Evolutionary conservation across 164 flowering plant genomes (phyloP).

Genomic region (Tetrastigma voinierianum): DNA sequence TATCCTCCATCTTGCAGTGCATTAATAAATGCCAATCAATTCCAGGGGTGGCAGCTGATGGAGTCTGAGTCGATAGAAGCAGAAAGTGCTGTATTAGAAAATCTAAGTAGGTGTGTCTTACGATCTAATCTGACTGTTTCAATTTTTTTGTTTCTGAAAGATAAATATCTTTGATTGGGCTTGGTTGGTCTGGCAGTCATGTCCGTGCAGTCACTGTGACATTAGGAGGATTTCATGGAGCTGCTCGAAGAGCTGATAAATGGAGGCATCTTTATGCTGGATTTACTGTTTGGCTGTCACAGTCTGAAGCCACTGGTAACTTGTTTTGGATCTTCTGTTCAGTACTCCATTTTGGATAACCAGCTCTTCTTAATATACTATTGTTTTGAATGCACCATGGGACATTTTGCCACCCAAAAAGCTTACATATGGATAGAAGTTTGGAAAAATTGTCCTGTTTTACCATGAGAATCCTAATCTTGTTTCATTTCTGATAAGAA

Average conservation of each 20-base stretch:
- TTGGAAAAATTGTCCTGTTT: no score
- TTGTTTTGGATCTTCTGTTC: neutral
- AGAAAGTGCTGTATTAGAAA: slow-evolving; percentile 68
- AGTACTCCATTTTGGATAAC: neutral
- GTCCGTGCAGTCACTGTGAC: slow-evolving; percentile 88
- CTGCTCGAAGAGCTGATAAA: slow-evolving; percentile 64
- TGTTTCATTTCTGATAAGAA: no score
- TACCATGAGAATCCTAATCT: no score
- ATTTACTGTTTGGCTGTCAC: slow-evolving; percentile 84
- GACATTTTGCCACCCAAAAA: no score
- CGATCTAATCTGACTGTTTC: neutral
- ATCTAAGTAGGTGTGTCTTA: slow-evolving; percentile 71
- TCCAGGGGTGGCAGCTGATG: slow-evolving; percentile 81
- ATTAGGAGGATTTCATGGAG: slow-evolving; percentile 84
- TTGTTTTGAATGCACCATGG: no score
- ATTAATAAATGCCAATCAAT: slow-evolving; percentile 43
- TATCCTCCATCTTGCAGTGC: slow-evolving; percentile 31
- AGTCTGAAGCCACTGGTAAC: slow-evolving; percentile 71
- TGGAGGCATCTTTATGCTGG: slow-evolving; percentile 95
- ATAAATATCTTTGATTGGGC: no score
- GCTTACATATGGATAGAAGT: no score
- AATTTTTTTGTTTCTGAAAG: neutral
- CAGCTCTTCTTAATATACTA: neutral
- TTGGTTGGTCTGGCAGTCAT: slow-evolving; percentile 52
- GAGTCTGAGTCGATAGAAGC: slow-evolving; percentile 72